Conservation (phyloP, 2,329 filamentous ascomycete species). For the Nemania serpens region DNA sequence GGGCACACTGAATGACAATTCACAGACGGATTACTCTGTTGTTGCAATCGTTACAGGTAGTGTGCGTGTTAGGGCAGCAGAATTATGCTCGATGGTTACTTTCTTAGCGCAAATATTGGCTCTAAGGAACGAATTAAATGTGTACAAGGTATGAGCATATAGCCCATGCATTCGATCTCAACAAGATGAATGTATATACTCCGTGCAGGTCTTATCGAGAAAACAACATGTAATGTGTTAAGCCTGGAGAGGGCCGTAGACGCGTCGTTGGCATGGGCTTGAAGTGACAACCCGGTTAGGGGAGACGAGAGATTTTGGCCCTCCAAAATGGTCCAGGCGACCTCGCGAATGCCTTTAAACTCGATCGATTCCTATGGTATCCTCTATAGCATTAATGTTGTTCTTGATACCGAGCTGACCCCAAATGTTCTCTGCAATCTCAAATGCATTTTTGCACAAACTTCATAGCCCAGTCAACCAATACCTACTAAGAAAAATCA, state of each 20-base stretch:
- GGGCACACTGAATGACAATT: too few relatives aligned
- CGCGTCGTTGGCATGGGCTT: slow-evolving; percentile 8
- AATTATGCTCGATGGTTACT: background rate
- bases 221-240: slow-evolving; percentile 8
- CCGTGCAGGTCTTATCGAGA: background rate
- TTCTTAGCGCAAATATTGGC: background rate
- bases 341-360: slow-evolving; percentile 32
- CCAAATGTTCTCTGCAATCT: background rate
- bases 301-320: slow-evolving; percentile 38
- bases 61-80: background rate
- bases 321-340: slow-evolving; percentile 7
- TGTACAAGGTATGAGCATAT: background rate
- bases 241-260: background rate
- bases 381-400: slow-evolving; percentile 28
- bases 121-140: background rate
- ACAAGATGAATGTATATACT: slow-evolving; percentile 11
- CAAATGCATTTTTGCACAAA: slow-evolving; percentile 22
- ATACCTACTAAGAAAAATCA: slow-evolving; percentile 12
- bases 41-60: too few relatives aligned
- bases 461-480: slow-evolving; percentile 25
- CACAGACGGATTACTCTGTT: too few relatives aligned
- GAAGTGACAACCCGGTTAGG: slow-evolving; percentile 22
- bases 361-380: slow-evolving; percentile 32
- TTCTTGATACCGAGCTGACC: slow-evolving; percentile 23
- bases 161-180: background rate